A percentile compares a stretch with the other conserved stretches of the same genome.
phyloP scores from a whole-genome alignment of 1,284 basidiomycete genomes.

The Trichosporon ovoides region DNA sequence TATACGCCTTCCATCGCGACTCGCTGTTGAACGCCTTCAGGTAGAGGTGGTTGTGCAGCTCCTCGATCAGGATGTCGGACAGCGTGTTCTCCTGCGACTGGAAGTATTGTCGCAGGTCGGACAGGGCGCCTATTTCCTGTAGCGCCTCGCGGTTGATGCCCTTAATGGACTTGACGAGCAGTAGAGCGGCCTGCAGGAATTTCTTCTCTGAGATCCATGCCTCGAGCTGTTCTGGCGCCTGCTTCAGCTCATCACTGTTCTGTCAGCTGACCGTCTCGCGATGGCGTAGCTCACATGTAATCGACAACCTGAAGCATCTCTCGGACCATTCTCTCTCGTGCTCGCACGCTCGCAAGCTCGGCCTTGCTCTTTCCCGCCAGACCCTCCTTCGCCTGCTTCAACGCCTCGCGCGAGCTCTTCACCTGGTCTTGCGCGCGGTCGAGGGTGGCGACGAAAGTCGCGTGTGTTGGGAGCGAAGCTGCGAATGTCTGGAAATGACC shows the following conservation, averaged over 20 bases:
- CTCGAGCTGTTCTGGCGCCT: constrained; percentile 87
- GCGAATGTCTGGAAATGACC: constrained; percentile 89
- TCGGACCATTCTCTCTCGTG: constrained; percentile 72
- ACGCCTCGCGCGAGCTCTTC: constrained; percentile 59
- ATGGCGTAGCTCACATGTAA: constrained; percentile 64
- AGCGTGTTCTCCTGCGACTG: constrained; percentile 82
- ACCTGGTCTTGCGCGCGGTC: constrained; percentile 67
- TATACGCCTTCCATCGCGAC: constrained; percentile 79
- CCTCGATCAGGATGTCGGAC: constrained; percentile 88
- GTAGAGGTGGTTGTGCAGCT: constrained; percentile 96
- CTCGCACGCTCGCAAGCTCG: constrained; percentile 80
- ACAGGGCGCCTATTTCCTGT: constrained; percentile 86
- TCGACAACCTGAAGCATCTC: constrained; percentile 90
- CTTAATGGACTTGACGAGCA: constrained; percentile 84
- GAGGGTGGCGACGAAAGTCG: constrained; percentile 65
- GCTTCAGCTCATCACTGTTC: constrained; percentile 79
- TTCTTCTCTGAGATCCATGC: constrained; percentile 93
- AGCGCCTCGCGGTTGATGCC: constrained; percentile 87
- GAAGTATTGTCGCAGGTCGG: constrained; percentile 83
- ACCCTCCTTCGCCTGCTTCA: constrained; percentile 58
- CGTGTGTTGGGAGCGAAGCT: constrained; percentile 79
- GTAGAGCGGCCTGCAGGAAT: constrained; percentile 78
- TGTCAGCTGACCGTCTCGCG: constrained; percentile 17
- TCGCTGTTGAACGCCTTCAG: constrained; percentile 96
- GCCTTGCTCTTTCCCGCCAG: constrained; percentile 51